phyloP scores from a whole-genome alignment of 1,139 yeast genomes.

The Candida sp. region DNA sequence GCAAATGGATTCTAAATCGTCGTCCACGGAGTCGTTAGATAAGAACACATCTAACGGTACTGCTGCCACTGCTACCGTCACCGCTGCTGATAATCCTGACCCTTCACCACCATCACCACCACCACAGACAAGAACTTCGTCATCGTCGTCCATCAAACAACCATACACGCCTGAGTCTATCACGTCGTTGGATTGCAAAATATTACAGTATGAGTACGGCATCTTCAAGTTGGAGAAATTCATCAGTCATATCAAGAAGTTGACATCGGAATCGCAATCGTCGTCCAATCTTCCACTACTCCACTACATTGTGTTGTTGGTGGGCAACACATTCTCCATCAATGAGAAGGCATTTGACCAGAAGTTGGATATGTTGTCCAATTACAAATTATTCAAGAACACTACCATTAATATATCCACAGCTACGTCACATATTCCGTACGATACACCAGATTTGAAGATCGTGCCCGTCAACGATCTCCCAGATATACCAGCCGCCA shows the following conservation, averaged over 20 bases:
- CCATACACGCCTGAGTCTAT: constrained; percentile 10
- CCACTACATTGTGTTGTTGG: constrained; percentile 41
- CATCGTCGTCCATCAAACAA: constrained; percentile 2
- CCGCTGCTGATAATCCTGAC: not conserved
- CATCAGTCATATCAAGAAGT: constrained; percentile 20
- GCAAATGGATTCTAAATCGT: not conserved
- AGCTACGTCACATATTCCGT: constrained; percentile 43
- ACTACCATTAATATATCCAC: constrained; percentile 35
- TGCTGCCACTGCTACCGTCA: not conserved
- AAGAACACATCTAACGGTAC: not conserved
- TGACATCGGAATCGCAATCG: constrained; percentile 8
- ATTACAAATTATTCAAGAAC: constrained; percentile 41
- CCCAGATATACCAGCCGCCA: constrained; percentile 31
- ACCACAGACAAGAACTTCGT: not conserved
- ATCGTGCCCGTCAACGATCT: constrained; percentile 34
- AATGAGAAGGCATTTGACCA: constrained; percentile 49
- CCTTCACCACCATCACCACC: too few species aligned
- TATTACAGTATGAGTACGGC: constrained; percentile 46
- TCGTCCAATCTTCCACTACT: constrained; percentile 26
- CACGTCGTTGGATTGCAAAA: constrained; percentile 18
- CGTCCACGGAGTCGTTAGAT: not conserved
- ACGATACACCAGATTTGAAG: constrained; percentile 37
- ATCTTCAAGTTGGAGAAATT: constrained; percentile 34
- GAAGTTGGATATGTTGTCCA: constrained; percentile 45
- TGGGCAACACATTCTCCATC: constrained; percentile 52